phyloP scores from a whole-genome alignment of 2,329 filamentous ascomycete species.

The Cercospora sp. region DNA sequence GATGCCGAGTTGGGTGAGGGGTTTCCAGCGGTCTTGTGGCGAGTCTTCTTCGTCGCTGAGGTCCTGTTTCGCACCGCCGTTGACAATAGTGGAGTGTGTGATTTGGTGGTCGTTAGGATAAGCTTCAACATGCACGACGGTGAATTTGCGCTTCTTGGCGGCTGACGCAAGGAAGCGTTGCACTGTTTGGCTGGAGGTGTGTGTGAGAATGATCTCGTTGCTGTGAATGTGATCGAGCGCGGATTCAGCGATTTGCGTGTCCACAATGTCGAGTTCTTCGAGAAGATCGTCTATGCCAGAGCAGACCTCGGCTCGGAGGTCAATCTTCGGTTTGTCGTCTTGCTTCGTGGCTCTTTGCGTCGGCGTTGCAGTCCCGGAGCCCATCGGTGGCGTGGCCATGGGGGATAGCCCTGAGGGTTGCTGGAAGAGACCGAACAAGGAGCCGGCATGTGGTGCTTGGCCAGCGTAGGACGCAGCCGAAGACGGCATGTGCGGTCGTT shows the following conservation, averaged over 20 bases:
- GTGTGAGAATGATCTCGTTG: slow-evolving; percentile 87
- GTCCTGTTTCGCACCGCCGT: slow-evolving; percentile 51
- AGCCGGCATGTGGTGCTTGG: slow-evolving; percentile 58
- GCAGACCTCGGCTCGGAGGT: slow-evolving; percentile 85
- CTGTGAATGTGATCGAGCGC: slow-evolving; percentile 91
- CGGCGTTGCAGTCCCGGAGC: slow-evolving; percentile 34
- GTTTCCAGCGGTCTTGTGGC: slow-evolving; percentile 63
- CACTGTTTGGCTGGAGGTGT: slow-evolving; percentile 81
- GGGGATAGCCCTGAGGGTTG: slow-evolving; percentile 54
- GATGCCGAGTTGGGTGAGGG: slow-evolving; percentile 74
- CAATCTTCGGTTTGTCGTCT: slow-evolving; percentile 49
- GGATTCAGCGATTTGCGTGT: slow-evolving; percentile 87
- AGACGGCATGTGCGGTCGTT: slow-evolving; percentile 63
- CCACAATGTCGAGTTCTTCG: slow-evolving; percentile 89
- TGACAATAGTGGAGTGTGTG: slow-evolving; percentile 62
- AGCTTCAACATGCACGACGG: slow-evolving; percentile 77
- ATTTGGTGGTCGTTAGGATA: slow-evolving; percentile 68
- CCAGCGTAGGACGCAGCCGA: slow-evolving; percentile 66
- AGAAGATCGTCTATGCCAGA: slow-evolving; percentile 94
- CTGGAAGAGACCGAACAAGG: slow-evolving; percentile 79
- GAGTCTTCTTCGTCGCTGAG: slow-evolving; percentile 49
- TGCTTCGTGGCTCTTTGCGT: slow-evolving; percentile 38
- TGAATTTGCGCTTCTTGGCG: slow-evolving; percentile 87
- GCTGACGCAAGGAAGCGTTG: slow-evolving; percentile 88
- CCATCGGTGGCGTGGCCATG: slow-evolving; percentile 11